phyloP scores from a whole-genome alignment of 179 eudicot genomes.

The Silene coronaria region DNA sequence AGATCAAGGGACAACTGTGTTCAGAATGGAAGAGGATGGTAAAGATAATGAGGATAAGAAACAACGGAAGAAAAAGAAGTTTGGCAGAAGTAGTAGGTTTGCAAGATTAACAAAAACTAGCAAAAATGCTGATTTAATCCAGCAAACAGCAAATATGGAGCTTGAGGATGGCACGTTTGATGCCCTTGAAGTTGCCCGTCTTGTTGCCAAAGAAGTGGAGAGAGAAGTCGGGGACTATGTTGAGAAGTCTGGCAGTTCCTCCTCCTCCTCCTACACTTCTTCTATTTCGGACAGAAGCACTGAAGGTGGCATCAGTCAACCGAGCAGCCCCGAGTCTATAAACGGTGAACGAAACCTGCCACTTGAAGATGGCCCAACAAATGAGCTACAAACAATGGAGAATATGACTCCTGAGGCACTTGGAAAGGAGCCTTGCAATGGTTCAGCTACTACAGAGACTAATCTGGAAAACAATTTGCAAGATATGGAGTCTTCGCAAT shows the following conservation, averaged over 20 bases:
- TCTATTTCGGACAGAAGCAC: conserved; percentile 35
- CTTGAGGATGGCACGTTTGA: conserved; percentile 65
- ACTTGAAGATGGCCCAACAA: conserved; percentile 21
- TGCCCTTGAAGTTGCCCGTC: conserved; percentile 81
- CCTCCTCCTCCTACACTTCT: conserved; percentile 38
- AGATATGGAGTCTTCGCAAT: conserved; percentile 44
- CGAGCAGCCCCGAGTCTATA: conserved; percentile 39
- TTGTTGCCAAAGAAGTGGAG: conserved; percentile 84
- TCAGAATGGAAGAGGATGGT: conserved; percentile 29
- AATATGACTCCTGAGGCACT: conserved; percentile 28
- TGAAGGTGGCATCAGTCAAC: conserved; percentile 23
- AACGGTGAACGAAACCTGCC: conserved; percentile 30
- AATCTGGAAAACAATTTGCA: conserved; percentile 29
- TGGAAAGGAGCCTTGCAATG: conserved; percentile 18
- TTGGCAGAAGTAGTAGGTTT: conserved; percentile 33
- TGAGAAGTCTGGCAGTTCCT: conserved; percentile 58
- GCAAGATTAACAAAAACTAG: conserved; percentile 21
- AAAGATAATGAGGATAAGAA: conserved; percentile 20
- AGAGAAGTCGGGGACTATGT: conserved; percentile 51
- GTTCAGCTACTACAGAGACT: conserved; percentile 28
- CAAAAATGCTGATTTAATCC: conserved; percentile 28
- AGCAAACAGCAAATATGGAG: conserved; percentile 50
- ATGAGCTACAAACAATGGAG: conserved; percentile 29
- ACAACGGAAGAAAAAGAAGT: conserved; percentile 29
- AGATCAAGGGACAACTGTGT: conserved; percentile 27